Evolutionary conservation across 441 rosid species (phyloP).

Genomic region (Breynia disticha): DNA sequence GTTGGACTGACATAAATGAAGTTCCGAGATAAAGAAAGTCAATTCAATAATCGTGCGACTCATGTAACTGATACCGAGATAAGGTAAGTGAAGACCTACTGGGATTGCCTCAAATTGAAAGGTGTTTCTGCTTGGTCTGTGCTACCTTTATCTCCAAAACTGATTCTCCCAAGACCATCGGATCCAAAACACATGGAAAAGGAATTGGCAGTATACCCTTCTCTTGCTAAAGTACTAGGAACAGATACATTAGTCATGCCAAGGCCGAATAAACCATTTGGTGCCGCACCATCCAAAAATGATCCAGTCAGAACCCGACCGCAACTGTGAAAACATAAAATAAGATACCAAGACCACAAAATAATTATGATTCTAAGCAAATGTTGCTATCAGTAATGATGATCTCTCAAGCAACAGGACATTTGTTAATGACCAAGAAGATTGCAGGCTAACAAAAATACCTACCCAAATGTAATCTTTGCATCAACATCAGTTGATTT

Average conservation of each 20-base stretch:
- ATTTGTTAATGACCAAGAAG: no score
- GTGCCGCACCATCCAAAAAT: conserved; percentile 81
- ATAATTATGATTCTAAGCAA: background rate
- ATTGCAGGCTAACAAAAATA: conserved; percentile 1
- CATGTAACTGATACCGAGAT: background rate
- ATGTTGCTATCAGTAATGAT: background rate
- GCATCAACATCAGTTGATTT: conserved; percentile 37
- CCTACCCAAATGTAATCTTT: conserved; percentile 64
- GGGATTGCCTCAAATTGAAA: conserved; percentile 44
- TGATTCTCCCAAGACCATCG: conserved; percentile 76
- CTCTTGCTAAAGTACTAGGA: conserved; percentile 75
- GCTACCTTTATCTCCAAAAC: conserved; percentile 83
- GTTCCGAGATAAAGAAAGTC: conserved; percentile 2
- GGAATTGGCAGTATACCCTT: conserved; percentile 56
- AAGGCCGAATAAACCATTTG: conserved; percentile 91
- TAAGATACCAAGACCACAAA: background rate
- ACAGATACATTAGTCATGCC: conserved; percentile 70
- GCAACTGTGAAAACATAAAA: conserved; percentile 43
- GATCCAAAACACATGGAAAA: conserved; percentile 89
- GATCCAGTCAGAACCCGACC: conserved; percentile 79
- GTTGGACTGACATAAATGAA: conserved; percentile 48
- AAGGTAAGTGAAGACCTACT: conserved; percentile 34
- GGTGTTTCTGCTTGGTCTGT: conserved; percentile 70
- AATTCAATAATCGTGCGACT: conserved; percentile 10
- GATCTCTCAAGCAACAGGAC: no score